Percentiles rank a stretch among this genome's conserved stretches.
These are phyloP conservation scores for Xylaria multiplex DNA, from an alignment of 2,329 filamentous ascomycete genomes.

Conservation along the genomic window DNA sequence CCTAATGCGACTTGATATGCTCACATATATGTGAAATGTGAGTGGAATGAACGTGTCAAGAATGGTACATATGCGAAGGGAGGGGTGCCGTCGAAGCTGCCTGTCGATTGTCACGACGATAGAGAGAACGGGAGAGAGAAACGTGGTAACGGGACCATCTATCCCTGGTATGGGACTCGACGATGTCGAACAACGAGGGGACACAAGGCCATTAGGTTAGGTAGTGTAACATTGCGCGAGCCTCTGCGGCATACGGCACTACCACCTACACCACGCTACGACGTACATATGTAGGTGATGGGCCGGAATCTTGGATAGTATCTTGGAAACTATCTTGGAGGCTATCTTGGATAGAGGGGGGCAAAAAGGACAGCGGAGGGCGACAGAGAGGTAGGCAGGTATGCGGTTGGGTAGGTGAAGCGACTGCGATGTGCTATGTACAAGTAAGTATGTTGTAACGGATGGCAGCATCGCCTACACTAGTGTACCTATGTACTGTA, in stretches of 20 bases:
- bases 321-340: no score
- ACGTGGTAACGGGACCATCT: constrained; percentile 13
- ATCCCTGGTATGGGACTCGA: constrained; percentile 9
- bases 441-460: no score
- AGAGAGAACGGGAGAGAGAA: constrained; percentile 6
- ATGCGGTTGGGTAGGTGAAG: no score
- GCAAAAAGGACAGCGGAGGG: no score
- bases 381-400: no score
- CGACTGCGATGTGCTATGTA: no score
- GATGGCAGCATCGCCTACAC: no score
- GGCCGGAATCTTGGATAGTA: no score
- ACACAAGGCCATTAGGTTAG: constrained; percentile 19
- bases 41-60: constrained; percentile 22
- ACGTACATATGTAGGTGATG: no score
- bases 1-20: constrained; percentile 16
- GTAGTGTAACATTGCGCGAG: background rate
- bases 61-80: constrained; percentile 21
- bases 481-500: no score
- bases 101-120: constrained; percentile 36
- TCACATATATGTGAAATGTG: constrained; percentile 11
- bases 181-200: constrained; percentile 26
- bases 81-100: constrained; percentile 35
- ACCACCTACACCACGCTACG: background rate
- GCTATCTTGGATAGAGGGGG: no score
- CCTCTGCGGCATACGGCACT: background rate